Conservation (phyloP, 768 basidiomycete genomes). For the Cystofilobasidium capitatum region DNA sequence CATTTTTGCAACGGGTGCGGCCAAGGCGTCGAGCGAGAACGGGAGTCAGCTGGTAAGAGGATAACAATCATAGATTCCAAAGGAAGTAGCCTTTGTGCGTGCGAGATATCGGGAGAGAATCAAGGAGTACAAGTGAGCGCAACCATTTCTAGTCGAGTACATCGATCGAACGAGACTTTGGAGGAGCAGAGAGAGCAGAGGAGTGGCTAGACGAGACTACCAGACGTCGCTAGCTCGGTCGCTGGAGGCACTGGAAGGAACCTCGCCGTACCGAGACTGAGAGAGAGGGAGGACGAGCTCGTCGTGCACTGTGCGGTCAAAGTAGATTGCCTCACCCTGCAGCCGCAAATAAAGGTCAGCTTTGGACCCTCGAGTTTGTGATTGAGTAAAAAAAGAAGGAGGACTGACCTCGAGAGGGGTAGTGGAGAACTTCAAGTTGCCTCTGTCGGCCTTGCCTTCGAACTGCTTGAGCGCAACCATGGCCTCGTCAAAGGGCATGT, state of each 20-base stretch:
- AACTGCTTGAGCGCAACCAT: conserved; percentile 39
- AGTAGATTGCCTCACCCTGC: conserved; percentile 41
- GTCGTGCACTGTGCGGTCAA: conserved; percentile 38
- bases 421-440: conserved; percentile 36
- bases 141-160: too few species aligned
- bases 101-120: too few species aligned
- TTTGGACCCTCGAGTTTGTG: neutral
- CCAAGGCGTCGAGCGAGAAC: too few species aligned
- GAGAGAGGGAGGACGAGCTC: conserved; percentile 39
- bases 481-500: conserved; percentile 38
- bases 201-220: neutral
- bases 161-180: neutral
- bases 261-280: conserved; percentile 34
- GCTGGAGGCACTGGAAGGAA: conserved; percentile 30
- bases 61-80: too few species aligned
- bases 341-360: neutral
- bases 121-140: too few species aligned
- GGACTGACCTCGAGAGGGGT: conserved; percentile 38
- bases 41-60: too few species aligned
- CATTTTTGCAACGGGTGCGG: too few species aligned
- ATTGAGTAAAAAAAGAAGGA: neutral
- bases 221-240: conserved; percentile 30
- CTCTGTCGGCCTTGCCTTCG: conserved; percentile 31
- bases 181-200: neutral
- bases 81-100: too few species aligned